A percentile compares a stretch with the other conserved stretches of the same genome.
Conservation (phyloP, 202 grass and related monocot genomes). For the Musa balbisiana region DNA sequence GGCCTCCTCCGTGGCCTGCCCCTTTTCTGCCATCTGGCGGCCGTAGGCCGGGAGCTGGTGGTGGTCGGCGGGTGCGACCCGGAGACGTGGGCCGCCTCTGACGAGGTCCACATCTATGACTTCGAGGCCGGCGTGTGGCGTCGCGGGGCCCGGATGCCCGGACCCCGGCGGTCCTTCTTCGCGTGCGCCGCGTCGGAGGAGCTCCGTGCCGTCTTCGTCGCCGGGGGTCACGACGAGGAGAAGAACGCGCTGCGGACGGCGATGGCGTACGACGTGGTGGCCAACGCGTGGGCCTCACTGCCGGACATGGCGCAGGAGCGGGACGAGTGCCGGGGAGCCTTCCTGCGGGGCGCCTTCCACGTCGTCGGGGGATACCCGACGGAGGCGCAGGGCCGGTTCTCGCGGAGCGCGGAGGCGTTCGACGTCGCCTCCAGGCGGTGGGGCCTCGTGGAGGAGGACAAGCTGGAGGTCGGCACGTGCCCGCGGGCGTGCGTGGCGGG, state of each 20-base stretch:
- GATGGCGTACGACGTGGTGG: slow-evolving; percentile 41
- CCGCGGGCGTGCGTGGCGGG: slow-evolving; percentile 37
- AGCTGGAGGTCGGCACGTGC: slow-evolving; percentile 44
- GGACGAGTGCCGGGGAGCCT: slow-evolving; percentile 48
- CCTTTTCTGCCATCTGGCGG: slow-evolving; percentile 62
- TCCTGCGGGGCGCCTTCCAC: slow-evolving; percentile 31
- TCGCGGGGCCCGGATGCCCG: slow-evolving; percentile 33
- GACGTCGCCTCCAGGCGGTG: slow-evolving; percentile 34
- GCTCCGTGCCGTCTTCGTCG: slow-evolving; percentile 33
- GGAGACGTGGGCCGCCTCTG: slow-evolving; percentile 45
- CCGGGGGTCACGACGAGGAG: slow-evolving; percentile 58
- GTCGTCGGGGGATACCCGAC: slow-evolving; percentile 57
- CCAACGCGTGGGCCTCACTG: slow-evolving; percentile 41
- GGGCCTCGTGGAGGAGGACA: slow-evolving; percentile 32
- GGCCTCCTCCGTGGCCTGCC: slow-evolving; percentile 29
- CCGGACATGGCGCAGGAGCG: slow-evolving; percentile 72
- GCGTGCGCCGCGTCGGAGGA: slow-evolving; percentile 37
- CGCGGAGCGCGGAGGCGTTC: slow-evolving; percentile 39
- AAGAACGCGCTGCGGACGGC: slow-evolving; percentile 69
- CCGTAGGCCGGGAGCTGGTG: slow-evolving; percentile 34
- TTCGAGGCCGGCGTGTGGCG: slow-evolving; percentile 45
- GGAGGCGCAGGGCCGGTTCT: slow-evolving; percentile 54
- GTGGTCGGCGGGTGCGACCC: slow-evolving; percentile 65
- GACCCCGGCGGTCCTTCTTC: slow-evolving; percentile 56
- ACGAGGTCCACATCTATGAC: slow-evolving; percentile 59